These are phyloP conservation scores for Mortierella alpina DNA, from an alignment of 192 early-diverging fungal genomes.

Conservation along the genomic window DNA sequence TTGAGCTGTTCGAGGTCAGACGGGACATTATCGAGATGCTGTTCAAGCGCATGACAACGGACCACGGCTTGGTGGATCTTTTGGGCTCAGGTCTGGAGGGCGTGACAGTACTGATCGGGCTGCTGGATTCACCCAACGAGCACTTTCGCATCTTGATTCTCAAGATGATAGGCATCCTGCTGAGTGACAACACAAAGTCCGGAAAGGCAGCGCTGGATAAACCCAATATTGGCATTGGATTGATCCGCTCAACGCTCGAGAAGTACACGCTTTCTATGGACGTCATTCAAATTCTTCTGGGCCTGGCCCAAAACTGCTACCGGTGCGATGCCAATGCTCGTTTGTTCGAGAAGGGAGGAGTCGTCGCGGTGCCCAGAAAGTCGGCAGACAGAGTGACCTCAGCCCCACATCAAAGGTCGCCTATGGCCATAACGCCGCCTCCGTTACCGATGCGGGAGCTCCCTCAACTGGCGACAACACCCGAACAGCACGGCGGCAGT, in stretches of 20 bases:
- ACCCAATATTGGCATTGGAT: conserved; percentile 49
- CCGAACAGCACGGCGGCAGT: background rate
- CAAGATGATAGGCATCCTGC: conserved; percentile 57
- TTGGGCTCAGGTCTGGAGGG: conserved; percentile 51
- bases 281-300: conserved; percentile 52
- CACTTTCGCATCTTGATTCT: conserved; percentile 50
- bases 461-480: background rate
- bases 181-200: conserved; percentile 54
- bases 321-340: conserved; percentile 48
- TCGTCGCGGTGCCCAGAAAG: background rate
- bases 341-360: conserved; percentile 20
- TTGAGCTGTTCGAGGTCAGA: conserved; percentile 37
- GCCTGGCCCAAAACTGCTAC: conserved; percentile 52
- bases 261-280: conserved; percentile 55
- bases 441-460: conserved; percentile 7
- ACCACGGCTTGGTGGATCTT: conserved; percentile 42
- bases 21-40: conserved; percentile 54
- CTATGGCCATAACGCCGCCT: conserved; percentile 2
- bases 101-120: conserved; percentile 43
- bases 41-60: conserved; percentile 54
- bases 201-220: conserved; percentile 47
- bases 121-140: conserved; percentile 54
- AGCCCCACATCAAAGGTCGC: background rate
- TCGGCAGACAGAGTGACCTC: conserved; percentile 7
- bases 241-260: conserved; percentile 36